Evolutionary conservation across 805 yeast species (phyloP).

Genomic region (Cyberlindnera bimundalis): DNA sequence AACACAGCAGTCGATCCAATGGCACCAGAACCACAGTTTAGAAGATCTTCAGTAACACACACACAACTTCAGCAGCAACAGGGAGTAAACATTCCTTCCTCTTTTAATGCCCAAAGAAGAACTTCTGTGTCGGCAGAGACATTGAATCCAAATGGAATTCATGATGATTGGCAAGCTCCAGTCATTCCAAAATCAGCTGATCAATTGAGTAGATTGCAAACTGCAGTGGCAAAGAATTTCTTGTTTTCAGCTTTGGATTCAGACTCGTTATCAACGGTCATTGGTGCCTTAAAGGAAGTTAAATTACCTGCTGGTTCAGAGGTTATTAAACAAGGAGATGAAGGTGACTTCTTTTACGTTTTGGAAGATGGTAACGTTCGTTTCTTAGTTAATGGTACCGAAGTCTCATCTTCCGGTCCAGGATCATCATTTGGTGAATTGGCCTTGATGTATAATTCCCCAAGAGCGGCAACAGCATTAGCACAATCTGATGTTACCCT

Average conservation of each 20-base stretch:
- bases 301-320: conserved; percentile 53
- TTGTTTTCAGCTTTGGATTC: conserved; percentile 80
- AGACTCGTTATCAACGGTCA: conserved; percentile 70
- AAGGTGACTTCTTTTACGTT: conserved; percentile 88
- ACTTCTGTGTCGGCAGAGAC: conserved; percentile 91
- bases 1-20: conserved; percentile 24
- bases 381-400: conserved; percentile 60
- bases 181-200: conserved; percentile 56
- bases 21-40: conserved; percentile 11
- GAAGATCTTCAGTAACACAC: conserved; percentile 15
- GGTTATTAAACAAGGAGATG: conserved; percentile 88
- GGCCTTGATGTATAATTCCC: conserved; percentile 96
- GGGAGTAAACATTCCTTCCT: conserved; percentile 42
- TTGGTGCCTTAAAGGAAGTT: conserved; percentile 81
- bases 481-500: conserved; percentile 69
- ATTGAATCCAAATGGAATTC: conserved; percentile 67
- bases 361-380: conserved; percentile 84
- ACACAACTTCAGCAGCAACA: no score
- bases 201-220: conserved; percentile 65
- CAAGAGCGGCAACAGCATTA: conserved; percentile 92
- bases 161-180: conserved; percentile 69
- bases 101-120: conserved; percentile 78
- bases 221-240: conserved; percentile 75
- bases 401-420: conserved; percentile 72
- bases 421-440: conserved; percentile 96